Conservation (phyloP, 768 basidiomycete species). For the Cubamyces sp. region DNA sequence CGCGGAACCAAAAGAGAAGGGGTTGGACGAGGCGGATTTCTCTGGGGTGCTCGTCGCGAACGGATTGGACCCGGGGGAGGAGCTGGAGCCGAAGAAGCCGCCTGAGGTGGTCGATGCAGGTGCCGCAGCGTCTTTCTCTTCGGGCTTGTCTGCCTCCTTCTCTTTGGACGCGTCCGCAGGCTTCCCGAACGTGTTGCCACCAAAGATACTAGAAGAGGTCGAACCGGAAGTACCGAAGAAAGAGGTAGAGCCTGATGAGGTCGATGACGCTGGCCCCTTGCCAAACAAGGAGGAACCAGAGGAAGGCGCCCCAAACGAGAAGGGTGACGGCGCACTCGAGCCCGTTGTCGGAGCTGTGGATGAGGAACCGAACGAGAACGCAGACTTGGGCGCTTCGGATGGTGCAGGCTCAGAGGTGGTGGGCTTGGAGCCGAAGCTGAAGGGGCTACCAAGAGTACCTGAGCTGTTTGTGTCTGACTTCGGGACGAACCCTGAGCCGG, state of each 20-base stretch:
- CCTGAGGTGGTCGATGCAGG: constrained; percentile 12
- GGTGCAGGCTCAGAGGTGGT: constrained; percentile 8
- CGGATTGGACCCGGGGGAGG: not conserved
- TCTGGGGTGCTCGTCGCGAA: constrained; percentile 23
- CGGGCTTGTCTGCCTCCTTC: constrained; percentile 10
- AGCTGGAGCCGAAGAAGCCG: constrained; percentile 21
- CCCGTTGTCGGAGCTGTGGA: constrained; percentile 1
- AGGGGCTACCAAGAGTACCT: constrained; percentile 17
- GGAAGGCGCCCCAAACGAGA: constrained; percentile 13
- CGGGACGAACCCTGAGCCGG: constrained; percentile 11
- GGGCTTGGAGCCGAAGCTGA: constrained; percentile 18
- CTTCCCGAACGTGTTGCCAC: constrained; percentile 20
- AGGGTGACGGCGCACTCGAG: constrained; percentile 13
- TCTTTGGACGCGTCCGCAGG: constrained; percentile 18
- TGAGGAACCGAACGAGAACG: constrained; percentile 33
- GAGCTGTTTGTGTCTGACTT: constrained; percentile 12
- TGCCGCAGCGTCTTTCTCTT: constrained; percentile 1
- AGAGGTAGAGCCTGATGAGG: not conserved
- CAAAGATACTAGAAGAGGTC: constrained; percentile 15
- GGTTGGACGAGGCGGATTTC: constrained; percentile 10
- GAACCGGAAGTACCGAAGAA: constrained; percentile 16
- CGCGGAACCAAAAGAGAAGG: constrained; percentile 18
- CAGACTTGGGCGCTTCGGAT: constrained; percentile 34
- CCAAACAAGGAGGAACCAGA: constrained; percentile 12
- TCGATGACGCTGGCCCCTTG: constrained; percentile 1